Conservation (phyloP, 1,284 basidiomycete genomes). For the Sparassis latifolia region DNA sequence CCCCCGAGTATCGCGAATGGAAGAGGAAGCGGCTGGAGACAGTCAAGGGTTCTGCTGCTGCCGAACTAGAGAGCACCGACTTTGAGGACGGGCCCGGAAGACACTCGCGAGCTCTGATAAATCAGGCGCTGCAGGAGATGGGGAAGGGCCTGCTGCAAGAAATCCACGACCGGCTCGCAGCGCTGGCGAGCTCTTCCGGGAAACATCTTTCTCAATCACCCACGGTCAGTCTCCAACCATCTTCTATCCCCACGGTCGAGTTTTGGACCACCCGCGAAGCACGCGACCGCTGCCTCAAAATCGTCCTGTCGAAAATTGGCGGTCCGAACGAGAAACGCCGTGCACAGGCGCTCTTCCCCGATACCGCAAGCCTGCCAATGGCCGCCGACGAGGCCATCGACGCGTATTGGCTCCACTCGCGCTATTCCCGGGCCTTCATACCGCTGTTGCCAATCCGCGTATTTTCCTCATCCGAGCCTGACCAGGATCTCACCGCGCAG, state of each 20-base stretch:
- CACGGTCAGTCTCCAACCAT: background rate
- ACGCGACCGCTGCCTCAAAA: slow-evolving; percentile 57
- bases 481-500: slow-evolving; percentile 2
- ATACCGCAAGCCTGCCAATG: background rate
- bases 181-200: slow-evolving; percentile 5
- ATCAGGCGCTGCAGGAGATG: slow-evolving; percentile 72
- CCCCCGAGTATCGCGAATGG: slow-evolving; percentile 51
- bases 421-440: slow-evolving; percentile 44
- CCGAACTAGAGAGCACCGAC: slow-evolving; percentile 22
- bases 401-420: slow-evolving; percentile 58
- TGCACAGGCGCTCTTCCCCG: slow-evolving; percentile 46
- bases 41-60: slow-evolving; percentile 10
- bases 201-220: background rate
- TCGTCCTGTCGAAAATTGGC: slow-evolving; percentile 63
- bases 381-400: slow-evolving; percentile 28
- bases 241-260: slow-evolving; percentile 28
- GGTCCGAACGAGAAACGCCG: slow-evolving; percentile 56
- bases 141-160: slow-evolving; percentile 56
- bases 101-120: slow-evolving; percentile 57
- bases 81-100: slow-evolving; percentile 29
- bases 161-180: slow-evolving; percentile 41
- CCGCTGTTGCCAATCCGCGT: slow-evolving; percentile 51
- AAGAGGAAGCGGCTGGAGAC: slow-evolving; percentile 34
- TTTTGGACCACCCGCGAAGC: slow-evolving; percentile 81
- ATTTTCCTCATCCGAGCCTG: slow-evolving; percentile 28